Conservation (phyloP, 306 rosid genomes). For the Betula pendula region DNA sequence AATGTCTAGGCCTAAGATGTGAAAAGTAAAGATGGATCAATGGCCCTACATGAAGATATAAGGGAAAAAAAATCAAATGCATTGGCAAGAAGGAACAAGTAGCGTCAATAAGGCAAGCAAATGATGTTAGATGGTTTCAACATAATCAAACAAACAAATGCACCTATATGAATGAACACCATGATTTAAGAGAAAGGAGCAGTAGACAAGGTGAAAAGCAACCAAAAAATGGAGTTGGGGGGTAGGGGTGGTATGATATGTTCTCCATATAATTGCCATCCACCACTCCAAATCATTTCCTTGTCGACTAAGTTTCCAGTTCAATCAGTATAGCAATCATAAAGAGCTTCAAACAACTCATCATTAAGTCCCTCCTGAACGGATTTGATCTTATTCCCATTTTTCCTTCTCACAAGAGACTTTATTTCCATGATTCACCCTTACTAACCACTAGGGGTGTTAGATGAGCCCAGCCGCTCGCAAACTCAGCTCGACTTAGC, state of each 20-base stretch:
- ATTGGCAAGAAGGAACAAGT: background rate
- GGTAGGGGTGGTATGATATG: background rate
- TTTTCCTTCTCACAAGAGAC: background rate
- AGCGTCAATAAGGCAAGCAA: background rate
- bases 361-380: background rate
- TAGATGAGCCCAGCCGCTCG: too few species aligned
- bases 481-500: too few species aligned
- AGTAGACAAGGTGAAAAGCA: background rate
- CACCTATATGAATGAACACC: background rate
- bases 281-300: background rate
- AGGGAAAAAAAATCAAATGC: background rate
- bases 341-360: background rate
- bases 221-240: background rate
- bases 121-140: background rate
- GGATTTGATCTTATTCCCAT: background rate
- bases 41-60: background rate
- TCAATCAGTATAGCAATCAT: constrained; percentile 13
- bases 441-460: too few species aligned
- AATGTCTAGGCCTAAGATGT: background rate
- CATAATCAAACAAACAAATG: background rate
- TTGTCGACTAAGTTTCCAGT: constrained; percentile 14
- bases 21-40: background rate
- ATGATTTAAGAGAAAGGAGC: background rate
- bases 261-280: background rate
- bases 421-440: background rate